Base-by-base conservation (phyloP, 345 rosid species). In the Salix arbutifolia region DNA sequence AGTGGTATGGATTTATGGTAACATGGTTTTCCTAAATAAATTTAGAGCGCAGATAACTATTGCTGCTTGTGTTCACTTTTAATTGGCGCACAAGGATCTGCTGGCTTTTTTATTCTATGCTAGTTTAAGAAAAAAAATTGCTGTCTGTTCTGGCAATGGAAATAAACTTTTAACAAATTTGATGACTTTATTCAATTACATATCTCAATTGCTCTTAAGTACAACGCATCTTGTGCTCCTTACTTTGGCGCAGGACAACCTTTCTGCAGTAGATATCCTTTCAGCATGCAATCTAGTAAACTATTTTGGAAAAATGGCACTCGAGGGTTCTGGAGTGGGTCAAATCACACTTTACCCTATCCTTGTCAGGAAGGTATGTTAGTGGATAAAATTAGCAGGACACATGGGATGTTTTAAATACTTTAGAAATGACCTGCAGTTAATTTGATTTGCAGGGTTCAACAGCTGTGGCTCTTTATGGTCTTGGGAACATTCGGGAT, bases 311-410 rank as follows among this genome's bases (percentile, higher is more conserved):
- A 95, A 95, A 87, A 95, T 93, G 99, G 92, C 85, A 85, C 99
- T 95, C 81, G 98, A 94, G 80, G 99, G 99, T 83, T 95, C 99
- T 60, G 98, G 98, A 73, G 99, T 93, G 87, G 99, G 99, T 75
- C 93, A 95, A 88, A 95, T 95, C 78, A 87, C 96, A 35, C 84
- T 95, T 77, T 78, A 79, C 78, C 99, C 99, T 74, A 95, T 95
- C 75, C 99, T 95, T 74, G 86, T 95, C 68, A 89, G 67, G 86
- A 95, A 95, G 97, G 99, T 92, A 62, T 62, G 88, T 83, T 75
- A 69, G 75, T 76, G 44, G 21, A 73, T 56, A 64, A 75, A 65
- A 14, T 70, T 74, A 48, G 64, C 72, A 66, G 30, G 38, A 25
- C 58, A 61, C 38, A n/a, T 78, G 80, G 62, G n/a, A 76, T 56